Evolutionary conservation across 768 basidiomycete species (phyloP), one percentile per base, ranked within the genome.

Genomic region (Tephrocybe sp.): DNA sequence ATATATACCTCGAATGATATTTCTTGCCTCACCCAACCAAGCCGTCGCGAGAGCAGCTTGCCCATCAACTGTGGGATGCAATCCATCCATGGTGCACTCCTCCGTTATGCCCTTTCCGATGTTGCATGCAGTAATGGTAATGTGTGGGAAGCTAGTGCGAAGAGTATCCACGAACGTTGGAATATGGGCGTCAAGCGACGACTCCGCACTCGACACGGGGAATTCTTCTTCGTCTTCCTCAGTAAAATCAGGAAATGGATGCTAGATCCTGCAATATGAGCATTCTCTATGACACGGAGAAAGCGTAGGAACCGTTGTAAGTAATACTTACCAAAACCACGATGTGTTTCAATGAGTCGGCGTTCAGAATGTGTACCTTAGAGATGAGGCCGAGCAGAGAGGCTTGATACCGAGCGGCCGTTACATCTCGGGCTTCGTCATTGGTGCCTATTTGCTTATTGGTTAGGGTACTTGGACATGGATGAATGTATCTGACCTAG

Each of bases 21-120:
- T 11, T 26, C 38, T 52, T 12, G 5, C 36, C 21, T 34, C 41
- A 32, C 48, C 21, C 21, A 45, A 39, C 53, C 53, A 54, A 36
- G 30, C 41, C 18, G 28, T 15, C 17, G 25, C 53, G 18, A 54
- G 47, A 41, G 50, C 50, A 14, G 24, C 36, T 17, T 50, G 53
- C 18, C 53, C 53, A 6, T 48, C 30, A 34, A 39, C 28, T 26
- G 48, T 54, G 8, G 53, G 53, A 28, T 54, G 53, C n/a, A 54
- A 36, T 8, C 53, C 53, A 34, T 54, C 53, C 48, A 54, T 54
- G 14, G 48, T 54, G 39, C 25, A 9, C 14, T 40, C 37, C 23
- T 37, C 2, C 36, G 8, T 7, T 15, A 54, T 30, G 8, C 30
- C 30, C 23, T 34, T 18, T 36, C 37, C 43, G 15, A 54, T 44